phyloP scores from a whole-genome alignment of 148 eudicot species.

The Camellia granthamiana region DNA sequence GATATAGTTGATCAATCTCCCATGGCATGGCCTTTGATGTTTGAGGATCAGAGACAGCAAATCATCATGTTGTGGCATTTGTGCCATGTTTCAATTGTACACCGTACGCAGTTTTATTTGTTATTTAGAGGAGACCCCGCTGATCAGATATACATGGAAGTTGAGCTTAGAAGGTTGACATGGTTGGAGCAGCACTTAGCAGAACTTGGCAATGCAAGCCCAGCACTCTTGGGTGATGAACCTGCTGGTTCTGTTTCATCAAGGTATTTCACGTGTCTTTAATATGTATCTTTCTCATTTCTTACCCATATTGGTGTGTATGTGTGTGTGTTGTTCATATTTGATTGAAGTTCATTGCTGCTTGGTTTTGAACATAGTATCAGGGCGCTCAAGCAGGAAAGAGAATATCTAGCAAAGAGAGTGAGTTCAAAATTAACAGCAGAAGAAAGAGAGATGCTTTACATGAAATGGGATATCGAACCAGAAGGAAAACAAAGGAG shows the following conservation, averaged over 20 bases:
- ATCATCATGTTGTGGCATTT: conserved; percentile 95
- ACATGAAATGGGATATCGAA: conserved; percentile 89
- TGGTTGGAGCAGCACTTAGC: conserved; percentile 96
- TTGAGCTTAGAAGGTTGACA: conserved; percentile 85
- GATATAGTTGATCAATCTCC: conserved; percentile 64
- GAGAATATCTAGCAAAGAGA: conserved; percentile 89
- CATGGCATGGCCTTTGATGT: conserved; percentile 54
- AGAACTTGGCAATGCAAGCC: conserved; percentile 97
- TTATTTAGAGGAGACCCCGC: conserved; percentile 85
- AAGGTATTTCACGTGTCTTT: conserved; percentile 42
- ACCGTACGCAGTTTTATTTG: conserved; percentile 83
- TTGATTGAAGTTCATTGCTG: background rate
- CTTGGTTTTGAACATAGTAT: conserved; percentile 45
- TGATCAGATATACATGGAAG: conserved; percentile 93
- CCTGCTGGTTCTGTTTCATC: conserved; percentile 80
- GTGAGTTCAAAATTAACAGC: conserved; percentile 68
- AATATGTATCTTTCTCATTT: background rate
- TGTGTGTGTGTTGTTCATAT: background rate
- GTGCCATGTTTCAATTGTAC: conserved; percentile 91
- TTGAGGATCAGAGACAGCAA: conserved; percentile 78
- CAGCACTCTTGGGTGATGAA: conserved; percentile 91
- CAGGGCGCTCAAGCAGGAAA: conserved; percentile 86
- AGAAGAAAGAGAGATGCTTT: conserved; percentile 79
- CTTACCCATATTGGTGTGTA: background rate
- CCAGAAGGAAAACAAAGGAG: conserved; percentile 81